Percentiles rank a stretch among this genome's conserved stretches.
Evolutionary conservation across 177 flowering plant genomes (phyloP).

Genomic region (Telopea speciosissima): DNA sequence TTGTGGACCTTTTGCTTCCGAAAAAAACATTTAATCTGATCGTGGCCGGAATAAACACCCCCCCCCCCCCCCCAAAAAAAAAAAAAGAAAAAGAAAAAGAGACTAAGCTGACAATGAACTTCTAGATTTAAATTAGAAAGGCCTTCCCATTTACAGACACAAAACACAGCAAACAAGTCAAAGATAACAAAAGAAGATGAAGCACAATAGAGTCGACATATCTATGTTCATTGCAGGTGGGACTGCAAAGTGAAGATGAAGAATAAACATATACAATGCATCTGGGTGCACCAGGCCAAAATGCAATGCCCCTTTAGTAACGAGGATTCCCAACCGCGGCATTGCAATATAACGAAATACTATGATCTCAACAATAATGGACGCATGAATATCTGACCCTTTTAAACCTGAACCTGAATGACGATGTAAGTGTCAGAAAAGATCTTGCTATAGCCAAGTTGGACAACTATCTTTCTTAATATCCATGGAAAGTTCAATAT

Average conservation of each 20-base stretch:
- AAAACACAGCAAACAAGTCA: background rate
- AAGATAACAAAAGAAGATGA: background rate
- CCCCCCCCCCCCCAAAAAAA: too few species aligned
- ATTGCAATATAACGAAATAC: slow-evolving; percentile 38
- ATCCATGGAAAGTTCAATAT: background rate
- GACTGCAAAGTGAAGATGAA: slow-evolving; percentile 53
- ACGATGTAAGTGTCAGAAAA: slow-evolving; percentile 1
- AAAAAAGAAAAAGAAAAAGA: too few species aligned
- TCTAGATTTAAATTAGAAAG: background rate
- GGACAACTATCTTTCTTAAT: background rate
- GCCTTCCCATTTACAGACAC: too few species aligned
- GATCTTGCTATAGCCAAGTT: background rate
- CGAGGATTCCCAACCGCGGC: slow-evolving; percentile 41
- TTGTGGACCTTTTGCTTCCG: too few species aligned
- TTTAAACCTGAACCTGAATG: slow-evolving; percentile 39
- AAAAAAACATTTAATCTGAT: too few species aligned
- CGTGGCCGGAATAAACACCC: too few species aligned
- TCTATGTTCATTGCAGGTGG: slow-evolving; percentile 84
- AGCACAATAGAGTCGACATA: slow-evolving; percentile 9
- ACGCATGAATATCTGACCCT: slow-evolving; percentile 26
- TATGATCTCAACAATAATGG: slow-evolving; percentile 38
- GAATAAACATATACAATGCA: slow-evolving; percentile 50
- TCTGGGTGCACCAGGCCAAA: slow-evolving; percentile 44
- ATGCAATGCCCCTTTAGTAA: slow-evolving; percentile 44
- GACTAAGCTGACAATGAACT: background rate